phyloP scores from a whole-genome alignment of 768 basidiomycete species.

The Tricholoma sp. region DNA sequence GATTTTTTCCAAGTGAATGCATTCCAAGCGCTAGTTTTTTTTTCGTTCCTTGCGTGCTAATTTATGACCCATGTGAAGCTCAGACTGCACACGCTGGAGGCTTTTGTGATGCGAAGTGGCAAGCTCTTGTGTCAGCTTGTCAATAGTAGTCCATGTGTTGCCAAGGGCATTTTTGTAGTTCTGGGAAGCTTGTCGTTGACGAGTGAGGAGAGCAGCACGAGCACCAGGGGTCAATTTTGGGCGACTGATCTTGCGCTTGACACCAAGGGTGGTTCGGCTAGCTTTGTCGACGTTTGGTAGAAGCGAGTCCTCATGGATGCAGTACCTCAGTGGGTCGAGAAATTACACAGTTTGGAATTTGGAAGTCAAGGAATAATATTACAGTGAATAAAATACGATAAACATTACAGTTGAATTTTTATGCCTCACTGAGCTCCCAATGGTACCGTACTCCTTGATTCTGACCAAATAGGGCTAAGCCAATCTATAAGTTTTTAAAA shows the following conservation, averaged over 20 bases:
- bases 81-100: slow-evolving; percentile 1
- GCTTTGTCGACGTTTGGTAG: background rate
- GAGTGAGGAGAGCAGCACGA: background rate
- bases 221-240: background rate
- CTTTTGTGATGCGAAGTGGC: background rate
- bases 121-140: background rate
- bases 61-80: background rate
- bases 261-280: background rate
- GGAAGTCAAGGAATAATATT: background rate
- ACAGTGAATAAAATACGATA: background rate
- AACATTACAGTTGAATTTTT: background rate
- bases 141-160: background rate
- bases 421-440: background rate
- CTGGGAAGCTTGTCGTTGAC: background rate
- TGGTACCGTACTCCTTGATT: background rate
- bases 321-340: background rate
- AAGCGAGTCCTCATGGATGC: background rate
- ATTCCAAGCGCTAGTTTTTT: background rate
- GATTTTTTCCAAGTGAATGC: background rate
- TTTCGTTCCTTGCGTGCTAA: slow-evolving; percentile 2
- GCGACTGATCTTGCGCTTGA: background rate
- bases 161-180: background rate
- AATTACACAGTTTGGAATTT: background rate
- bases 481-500: background rate
- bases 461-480: background rate